phyloP scores from a whole-genome alignment of 768 basidiomycete species.

The Guyanaporus albipodus region DNA sequence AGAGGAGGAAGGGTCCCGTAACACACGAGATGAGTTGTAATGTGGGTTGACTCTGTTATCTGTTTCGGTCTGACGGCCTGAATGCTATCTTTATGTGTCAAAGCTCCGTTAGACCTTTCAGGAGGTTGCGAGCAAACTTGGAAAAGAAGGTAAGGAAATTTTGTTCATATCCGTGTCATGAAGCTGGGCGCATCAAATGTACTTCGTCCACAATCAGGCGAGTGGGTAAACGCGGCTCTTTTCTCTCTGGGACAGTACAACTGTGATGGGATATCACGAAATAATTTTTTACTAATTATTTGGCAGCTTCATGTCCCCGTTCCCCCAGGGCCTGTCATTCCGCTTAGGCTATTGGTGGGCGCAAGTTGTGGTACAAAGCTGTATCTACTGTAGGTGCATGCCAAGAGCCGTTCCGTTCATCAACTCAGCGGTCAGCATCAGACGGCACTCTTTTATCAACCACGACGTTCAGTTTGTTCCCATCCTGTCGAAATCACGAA shows the following conservation, averaged over 20 bases:
- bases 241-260: slow-evolving; percentile 6
- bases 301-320: slow-evolving; percentile 9
- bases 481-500: slow-evolving; percentile 8
- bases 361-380: slow-evolving; percentile 5
- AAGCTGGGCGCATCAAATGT: slow-evolving; percentile 17
- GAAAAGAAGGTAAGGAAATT: slow-evolving; percentile 2
- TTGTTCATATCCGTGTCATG: slow-evolving; percentile 26
- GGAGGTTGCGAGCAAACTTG: slow-evolving; percentile 1
- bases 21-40: slow-evolving; percentile 32
- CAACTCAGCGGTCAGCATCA: neutral
- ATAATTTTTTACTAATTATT: slow-evolving; percentile 12
- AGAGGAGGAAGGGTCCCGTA: slow-evolving; percentile 30
- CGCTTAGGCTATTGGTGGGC: neutral
- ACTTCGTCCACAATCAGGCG: slow-evolving; percentile 2
- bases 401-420: neutral
- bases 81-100: slow-evolving; percentile 12
- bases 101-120: slow-evolving; percentile 7
- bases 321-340: neutral
- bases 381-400: neutral
- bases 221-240: slow-evolving; percentile 8
- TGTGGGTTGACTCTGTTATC: slow-evolving; percentile 21
- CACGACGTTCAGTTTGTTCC: neutral
- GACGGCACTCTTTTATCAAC: neutral
- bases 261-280: slow-evolving; percentile 2
- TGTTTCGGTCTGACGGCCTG: slow-evolving; percentile 10